Percentiles rank a stretch among this genome's conserved stretches.
Conservation (phyloP, 192 early-diverging fungal species). For the Umbelopsis vinacea region DNA sequence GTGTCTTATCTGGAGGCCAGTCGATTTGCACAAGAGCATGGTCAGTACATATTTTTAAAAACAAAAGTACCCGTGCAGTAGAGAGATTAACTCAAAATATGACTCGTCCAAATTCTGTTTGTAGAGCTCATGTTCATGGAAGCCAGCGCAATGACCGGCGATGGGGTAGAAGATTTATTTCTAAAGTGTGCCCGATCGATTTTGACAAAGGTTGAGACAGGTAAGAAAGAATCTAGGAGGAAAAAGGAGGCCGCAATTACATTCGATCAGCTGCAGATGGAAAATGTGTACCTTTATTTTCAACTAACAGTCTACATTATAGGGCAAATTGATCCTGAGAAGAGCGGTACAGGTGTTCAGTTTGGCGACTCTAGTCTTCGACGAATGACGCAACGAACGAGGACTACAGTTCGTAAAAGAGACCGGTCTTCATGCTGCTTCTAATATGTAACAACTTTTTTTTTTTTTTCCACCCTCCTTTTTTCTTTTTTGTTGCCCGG, state of each 20-base stretch:
- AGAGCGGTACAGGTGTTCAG: slow-evolving; percentile 56
- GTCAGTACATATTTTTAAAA: slow-evolving; percentile 3
- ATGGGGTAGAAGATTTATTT: slow-evolving; percentile 62
- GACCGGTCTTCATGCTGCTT: slow-evolving; percentile 50
- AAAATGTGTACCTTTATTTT: neutral
- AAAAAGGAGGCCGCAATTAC: no score
- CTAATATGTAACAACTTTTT: neutral
- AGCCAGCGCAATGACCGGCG: slow-evolving; percentile 60
- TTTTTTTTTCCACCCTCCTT: neutral
- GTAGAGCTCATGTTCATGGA: slow-evolving; percentile 65
- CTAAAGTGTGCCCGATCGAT: slow-evolving; percentile 56
- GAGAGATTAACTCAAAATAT: slow-evolving; percentile 7
- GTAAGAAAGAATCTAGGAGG: slow-evolving; percentile 19
- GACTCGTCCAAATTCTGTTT: neutral
- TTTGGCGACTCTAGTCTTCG: slow-evolving; percentile 57
- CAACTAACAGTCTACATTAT: neutral
- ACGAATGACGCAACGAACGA: slow-evolving; percentile 55
- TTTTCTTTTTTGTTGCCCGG: neutral
- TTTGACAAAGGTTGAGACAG: slow-evolving; percentile 58
- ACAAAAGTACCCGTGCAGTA: neutral
- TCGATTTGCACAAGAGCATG: slow-evolving; percentile 56
- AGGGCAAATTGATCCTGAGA: slow-evolving; percentile 57
- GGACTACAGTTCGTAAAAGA: slow-evolving; percentile 40
- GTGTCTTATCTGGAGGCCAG: slow-evolving; percentile 58
- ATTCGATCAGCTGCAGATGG: neutral